Conservation (phyloP, 2,329 filamentous ascomycete species). For the Botrytis deweyae region DNA sequence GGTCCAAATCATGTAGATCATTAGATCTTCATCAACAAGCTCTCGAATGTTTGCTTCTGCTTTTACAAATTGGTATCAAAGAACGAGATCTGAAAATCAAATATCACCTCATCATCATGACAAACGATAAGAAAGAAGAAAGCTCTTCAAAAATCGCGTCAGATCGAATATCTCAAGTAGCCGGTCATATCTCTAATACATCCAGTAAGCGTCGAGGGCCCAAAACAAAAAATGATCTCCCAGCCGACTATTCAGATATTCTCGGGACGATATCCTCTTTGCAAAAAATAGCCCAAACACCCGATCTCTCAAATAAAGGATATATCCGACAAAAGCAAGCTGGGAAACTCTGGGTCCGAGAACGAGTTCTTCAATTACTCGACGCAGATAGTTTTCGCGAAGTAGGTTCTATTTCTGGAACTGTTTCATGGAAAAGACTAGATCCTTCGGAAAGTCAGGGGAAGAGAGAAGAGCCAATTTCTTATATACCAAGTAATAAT, state of each 20-base stretch:
- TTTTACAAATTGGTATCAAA: not conserved
- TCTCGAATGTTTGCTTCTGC: not conserved
- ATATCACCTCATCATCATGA: slow-evolving; percentile 20
- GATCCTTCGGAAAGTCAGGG: slow-evolving; percentile 40
- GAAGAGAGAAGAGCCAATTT: slow-evolving; percentile 47
- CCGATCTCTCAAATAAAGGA: slow-evolving; percentile 53
- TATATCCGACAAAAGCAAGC: slow-evolving; percentile 63
- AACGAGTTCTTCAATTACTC: slow-evolving; percentile 58
- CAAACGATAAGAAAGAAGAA: slow-evolving; percentile 19
- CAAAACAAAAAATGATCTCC: slow-evolving; percentile 45
- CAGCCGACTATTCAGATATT: slow-evolving; percentile 62
- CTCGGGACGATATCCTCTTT: slow-evolving; percentile 55
- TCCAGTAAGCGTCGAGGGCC: slow-evolving; percentile 35
- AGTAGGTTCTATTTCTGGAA: slow-evolving; percentile 59
- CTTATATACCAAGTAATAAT: slow-evolving; percentile 61
- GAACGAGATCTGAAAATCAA: not conserved
- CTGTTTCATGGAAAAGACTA: slow-evolving; percentile 53
- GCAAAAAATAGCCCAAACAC: slow-evolving; percentile 52
- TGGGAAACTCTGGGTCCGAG: slow-evolving; percentile 65
- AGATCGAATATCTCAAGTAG: slow-evolving; percentile 38
- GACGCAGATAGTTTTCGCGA: slow-evolving; percentile 57
- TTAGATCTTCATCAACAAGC: not conserved
- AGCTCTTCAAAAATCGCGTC: slow-evolving; percentile 27
- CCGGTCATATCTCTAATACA: slow-evolving; percentile 34
- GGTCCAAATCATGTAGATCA: slow-evolving; percentile 11